These are phyloP conservation scores for Penicillium sp. DNA, from an alignment of 2,329 filamentous ascomycete species.

Conservation along the genomic window DNA sequence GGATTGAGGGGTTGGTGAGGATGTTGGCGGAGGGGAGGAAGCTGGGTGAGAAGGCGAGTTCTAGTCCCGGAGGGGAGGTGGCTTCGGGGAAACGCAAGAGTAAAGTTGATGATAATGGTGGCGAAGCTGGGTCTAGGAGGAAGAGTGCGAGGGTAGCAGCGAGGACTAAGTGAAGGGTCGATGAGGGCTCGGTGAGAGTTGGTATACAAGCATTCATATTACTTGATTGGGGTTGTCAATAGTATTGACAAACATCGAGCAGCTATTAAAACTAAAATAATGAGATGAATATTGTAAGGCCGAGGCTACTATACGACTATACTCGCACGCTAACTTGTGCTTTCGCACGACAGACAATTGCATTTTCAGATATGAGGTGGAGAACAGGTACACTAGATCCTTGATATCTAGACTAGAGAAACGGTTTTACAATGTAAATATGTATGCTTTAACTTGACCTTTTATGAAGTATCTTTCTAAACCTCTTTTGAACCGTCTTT, in stretches of 20 bases:
- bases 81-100: conserved; percentile 1
- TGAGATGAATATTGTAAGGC: neutral
- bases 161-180: neutral
- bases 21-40: conserved; percentile 42
- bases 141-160: neutral
- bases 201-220: neutral
- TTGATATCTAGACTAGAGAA: too few relatives aligned
- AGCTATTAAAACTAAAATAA: neutral
- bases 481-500: too few relatives aligned
- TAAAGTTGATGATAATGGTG: neutral
- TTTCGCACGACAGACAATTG: too few relatives aligned
- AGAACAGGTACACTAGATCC: too few relatives aligned
- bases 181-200: neutral
- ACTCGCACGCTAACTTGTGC: too few relatives aligned
- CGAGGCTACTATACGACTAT: too few relatives aligned
- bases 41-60: neutral
- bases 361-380: too few relatives aligned
- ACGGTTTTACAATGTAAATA: too few relatives aligned
- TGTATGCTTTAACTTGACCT: too few relatives aligned
- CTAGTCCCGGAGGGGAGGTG: neutral
- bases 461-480: too few relatives aligned
- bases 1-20: conserved; percentile 52
- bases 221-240: neutral
- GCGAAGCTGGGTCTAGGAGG: neutral
- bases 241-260: neutral